Base-by-base conservation (phyloP, 1,284 basidiomycete species). In the Cystobasidium pallidum region DNA sequence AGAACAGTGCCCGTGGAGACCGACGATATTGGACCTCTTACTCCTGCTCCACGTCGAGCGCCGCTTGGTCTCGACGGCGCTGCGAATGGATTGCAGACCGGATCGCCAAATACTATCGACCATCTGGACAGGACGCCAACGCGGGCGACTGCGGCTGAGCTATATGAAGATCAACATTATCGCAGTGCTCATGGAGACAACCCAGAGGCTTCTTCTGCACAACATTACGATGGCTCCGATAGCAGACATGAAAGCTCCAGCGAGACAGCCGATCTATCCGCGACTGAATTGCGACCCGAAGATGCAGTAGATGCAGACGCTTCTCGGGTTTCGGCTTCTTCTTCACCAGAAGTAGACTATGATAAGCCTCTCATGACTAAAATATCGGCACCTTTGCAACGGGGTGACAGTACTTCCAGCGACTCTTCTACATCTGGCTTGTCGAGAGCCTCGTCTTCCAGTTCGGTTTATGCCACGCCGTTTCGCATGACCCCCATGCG, bases 401-500 rank as follows among this genome's bases (percentile, higher is more conserved):
- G 68, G 17, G 68, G 68, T 34, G 68, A 71, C 34, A 71, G 68
- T 36, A 71, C 68, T 2, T 71, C 68, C 28, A 71, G 68, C 61
- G 68, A 71, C 51, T 71, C 68, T 19, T 62, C 57, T 11, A 59
- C 59, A 10, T 71, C 68, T 28, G 68, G 68, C 34, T 36, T 71
- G 11, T 71, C 68, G 7, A 21, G 68, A 52, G 68, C 68, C 6
- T 71, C 68, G 3, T 71, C 68, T 32, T 54, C 47, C 43, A 59
- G 54, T 57, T 74, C 63, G 13, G 73, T 70, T 36, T 70, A 66
- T 63, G 70, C 64, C n/a, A 71, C 57, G 32, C 68, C 64, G 24
- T 74, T 57, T 70, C 63, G 73, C 45, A 71, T 72, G 72, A 74
- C 67, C 2, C 67, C 66, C 32, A 63, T 64, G 52, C 67, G 59